Conservation (phyloP, 2,329 filamentous ascomycete species). For the Ophiostoma triangulosporum region DNA sequence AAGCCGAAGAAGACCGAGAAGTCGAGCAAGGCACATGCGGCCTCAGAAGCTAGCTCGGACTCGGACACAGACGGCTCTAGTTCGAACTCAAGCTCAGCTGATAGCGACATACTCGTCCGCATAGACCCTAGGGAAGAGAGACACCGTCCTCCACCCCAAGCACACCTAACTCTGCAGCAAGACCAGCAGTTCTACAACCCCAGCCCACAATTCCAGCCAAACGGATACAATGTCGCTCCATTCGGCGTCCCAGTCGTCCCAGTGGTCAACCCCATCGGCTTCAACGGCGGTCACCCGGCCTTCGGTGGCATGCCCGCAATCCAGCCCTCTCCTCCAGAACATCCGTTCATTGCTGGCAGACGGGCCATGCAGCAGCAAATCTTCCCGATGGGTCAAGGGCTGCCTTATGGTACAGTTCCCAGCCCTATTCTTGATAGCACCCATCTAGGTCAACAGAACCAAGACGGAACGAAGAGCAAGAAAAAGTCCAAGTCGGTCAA, state of each 20-base stretch:
- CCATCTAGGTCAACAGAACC: background rate
- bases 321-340: background rate
- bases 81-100: too few species aligned
- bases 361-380: background rate
- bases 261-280: background rate
- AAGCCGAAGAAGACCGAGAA: background rate
- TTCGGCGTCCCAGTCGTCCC: background rate
- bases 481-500: conserved; percentile 19
- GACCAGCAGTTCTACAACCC: background rate
- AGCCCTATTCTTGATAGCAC: background rate
- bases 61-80: background rate
- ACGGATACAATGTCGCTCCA: background rate
- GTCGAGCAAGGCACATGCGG: background rate
- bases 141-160: background rate
- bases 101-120: background rate
- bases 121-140: too few species aligned
- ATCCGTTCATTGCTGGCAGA: background rate
- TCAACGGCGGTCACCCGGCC: background rate
- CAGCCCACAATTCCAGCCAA: background rate
- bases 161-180: background rate
- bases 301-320: background rate
- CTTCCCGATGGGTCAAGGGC: background rate
- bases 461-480: background rate
- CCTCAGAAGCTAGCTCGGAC: background rate
- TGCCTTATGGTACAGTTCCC: background rate